Percentiles rank a stretch among this genome's conserved stretches.
These are phyloP conservation scores for Acanthamoeba royreba DNA, from an alignment of 208 protist genomes.

Conservation along the genomic window DNA sequence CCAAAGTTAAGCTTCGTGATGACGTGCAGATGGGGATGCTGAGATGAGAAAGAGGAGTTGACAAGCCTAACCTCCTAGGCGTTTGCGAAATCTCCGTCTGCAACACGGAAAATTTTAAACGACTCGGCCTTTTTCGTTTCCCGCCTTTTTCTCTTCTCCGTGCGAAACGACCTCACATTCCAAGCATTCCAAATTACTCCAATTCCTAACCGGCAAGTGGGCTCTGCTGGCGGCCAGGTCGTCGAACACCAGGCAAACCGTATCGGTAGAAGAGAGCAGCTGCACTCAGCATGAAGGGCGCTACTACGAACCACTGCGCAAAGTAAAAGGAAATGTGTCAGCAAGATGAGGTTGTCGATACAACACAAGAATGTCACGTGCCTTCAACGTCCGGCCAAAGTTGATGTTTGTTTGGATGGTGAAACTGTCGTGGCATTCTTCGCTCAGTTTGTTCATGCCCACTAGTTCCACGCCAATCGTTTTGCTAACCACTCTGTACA, in stretches of 20 bases:
- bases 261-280: neutral
- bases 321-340: neutral
- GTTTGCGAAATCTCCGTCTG: too few relatives aligned
- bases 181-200: too few relatives aligned
- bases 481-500: neutral
- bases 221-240: neutral
- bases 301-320: neutral
- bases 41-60: too few relatives aligned
- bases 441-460: slow-evolving; percentile 1
- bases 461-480: neutral
- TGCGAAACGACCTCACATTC: too few relatives aligned
- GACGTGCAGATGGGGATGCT: too few relatives aligned
- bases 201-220: too few relatives aligned
- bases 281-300: neutral
- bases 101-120: too few relatives aligned
- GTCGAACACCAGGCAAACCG: neutral
- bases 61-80: too few relatives aligned
- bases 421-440: neutral
- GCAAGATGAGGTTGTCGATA: neutral
- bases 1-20: too few relatives aligned
- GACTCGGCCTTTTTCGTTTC: too few relatives aligned
- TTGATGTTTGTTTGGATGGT: neutral
- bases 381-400: neutral
- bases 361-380: neutral
- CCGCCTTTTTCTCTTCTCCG: too few relatives aligned